Evolutionary conservation across 768 basidiomycete genomes (phyloP), one percentile per base, ranked within the genome.

Genomic region (Hydnomerulius pinastri): DNA sequence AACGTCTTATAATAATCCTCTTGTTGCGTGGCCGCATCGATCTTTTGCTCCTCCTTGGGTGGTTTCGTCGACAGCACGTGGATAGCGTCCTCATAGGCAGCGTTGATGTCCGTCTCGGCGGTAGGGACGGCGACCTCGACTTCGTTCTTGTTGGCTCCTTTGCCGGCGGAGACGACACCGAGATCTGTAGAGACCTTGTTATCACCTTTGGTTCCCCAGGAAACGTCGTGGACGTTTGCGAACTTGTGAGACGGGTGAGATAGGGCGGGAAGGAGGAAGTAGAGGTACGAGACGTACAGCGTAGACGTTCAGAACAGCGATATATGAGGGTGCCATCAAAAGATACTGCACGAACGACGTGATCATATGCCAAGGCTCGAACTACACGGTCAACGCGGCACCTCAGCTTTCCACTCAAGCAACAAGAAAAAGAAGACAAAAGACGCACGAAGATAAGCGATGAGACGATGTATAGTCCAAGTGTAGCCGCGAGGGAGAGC

Each of bases 291-390:
- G 61, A 38, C 45, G 61, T 68, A 86, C 83, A 4, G 86, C 87
- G 61, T 95, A 93, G 56, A 96, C 92, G 65, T 96, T 96, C 46
- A 98, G 77, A 11, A 98, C 90, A 47, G 87, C 82, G 64, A 96
- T 96, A 61, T 95, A 98, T 0, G 92, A 92, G 3, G 96, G 96
- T 0, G 93, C 90, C 77, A 98, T 83, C 53, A 97, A 78, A 20
- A 90, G 67, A 63, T 95, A 96, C 66, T 94, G 96, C n/a, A 94
- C 23, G 71, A 98, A 95, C 5, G 89, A 92, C 0, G 97, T 98
- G 61, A 99, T 77, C 92, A 99, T 90, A 67, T 99, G 97, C 92
- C 94, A 97, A 2, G 96, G 96, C 58, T 98, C 94, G 59, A 97
- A 85, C 85, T 96, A 63, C 45, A 46, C 12, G n/a, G 25, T 30